These are phyloP conservation scores for Boletus eberwhitei DNA, from an alignment of 768 basidiomycete species.

Conservation along the genomic window DNA sequence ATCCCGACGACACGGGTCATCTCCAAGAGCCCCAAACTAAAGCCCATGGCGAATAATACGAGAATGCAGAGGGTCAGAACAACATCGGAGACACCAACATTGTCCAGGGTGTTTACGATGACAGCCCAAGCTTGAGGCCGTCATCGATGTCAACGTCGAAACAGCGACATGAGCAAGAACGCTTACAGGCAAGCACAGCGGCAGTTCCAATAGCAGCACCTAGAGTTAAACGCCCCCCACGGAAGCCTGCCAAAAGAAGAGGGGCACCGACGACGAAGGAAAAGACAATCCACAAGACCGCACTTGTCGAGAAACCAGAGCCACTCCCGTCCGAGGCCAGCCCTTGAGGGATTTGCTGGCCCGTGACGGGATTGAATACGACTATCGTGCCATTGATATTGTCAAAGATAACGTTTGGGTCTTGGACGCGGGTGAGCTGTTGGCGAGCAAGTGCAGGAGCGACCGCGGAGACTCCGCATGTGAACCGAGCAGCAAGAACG, in stretches of 20 bases:
- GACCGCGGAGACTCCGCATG: slow-evolving; percentile 9
- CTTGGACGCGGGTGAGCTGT: slow-evolving; percentile 22
- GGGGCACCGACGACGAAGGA: slow-evolving; percentile 50
- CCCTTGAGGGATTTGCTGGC: slow-evolving; percentile 48
- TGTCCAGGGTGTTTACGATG: slow-evolving; percentile 51
- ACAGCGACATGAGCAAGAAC: not conserved
- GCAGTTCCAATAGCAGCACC: slow-evolving; percentile 53
- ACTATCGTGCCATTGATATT: slow-evolving; percentile 34
- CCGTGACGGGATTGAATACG: slow-evolving; percentile 45
- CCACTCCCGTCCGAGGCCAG: slow-evolving; percentile 60
- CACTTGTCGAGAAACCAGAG: slow-evolving; percentile 42
- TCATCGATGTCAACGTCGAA: not conserved
- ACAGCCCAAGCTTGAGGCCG: slow-evolving; percentile 55
- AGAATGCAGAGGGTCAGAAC: slow-evolving; percentile 48
- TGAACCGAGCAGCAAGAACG: slow-evolving; percentile 9
- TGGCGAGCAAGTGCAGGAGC: slow-evolving; percentile 3
- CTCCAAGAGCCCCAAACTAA: slow-evolving; percentile 52
- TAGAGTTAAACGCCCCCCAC: slow-evolving; percentile 54
- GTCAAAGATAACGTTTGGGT: slow-evolving; percentile 31
- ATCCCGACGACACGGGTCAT: slow-evolving; percentile 48
- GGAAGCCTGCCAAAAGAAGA: slow-evolving; percentile 53
- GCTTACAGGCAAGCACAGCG: slow-evolving; percentile 44
- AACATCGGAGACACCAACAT: slow-evolving; percentile 49
- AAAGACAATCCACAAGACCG: slow-evolving; percentile 58
- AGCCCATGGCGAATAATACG: slow-evolving; percentile 48